These are phyloP conservation scores for Ascosphaera pollenicola DNA, from an alignment of 2,329 filamentous ascomycete genomes.

Conservation along the genomic window DNA sequence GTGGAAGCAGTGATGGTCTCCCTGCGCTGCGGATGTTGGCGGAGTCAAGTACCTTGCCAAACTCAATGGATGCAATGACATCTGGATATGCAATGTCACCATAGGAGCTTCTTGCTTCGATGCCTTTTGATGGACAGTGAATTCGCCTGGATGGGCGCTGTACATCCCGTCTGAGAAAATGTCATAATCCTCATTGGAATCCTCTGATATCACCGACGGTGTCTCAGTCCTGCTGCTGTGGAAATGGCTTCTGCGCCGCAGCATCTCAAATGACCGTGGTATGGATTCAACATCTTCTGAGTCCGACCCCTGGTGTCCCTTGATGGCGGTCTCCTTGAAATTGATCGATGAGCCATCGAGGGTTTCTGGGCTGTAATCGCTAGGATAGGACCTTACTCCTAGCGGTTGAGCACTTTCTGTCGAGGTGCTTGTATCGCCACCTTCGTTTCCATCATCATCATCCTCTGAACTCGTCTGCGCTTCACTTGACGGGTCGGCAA, in stretches of 20 bases:
- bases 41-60: constrained; percentile 35
- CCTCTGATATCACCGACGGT: no score
- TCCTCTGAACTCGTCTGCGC: no score
- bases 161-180: constrained; percentile 22
- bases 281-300: constrained; percentile 25
- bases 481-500: constrained; percentile 4
- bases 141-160: constrained; percentile 5
- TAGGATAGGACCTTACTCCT: no score
- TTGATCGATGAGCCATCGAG: no score
- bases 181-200: constrained; percentile 9
- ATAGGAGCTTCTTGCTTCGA: constrained; percentile 11
- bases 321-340: background rate
- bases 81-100: constrained; percentile 42
- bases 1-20: constrained; percentile 38
- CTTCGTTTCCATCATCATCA: no score
- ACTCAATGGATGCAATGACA: constrained; percentile 41
- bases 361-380: no score
- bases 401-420: no score
- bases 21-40: constrained; percentile 6
- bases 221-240: constrained; percentile 9
- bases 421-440: no score
- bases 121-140: constrained; percentile 3
- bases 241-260: constrained; percentile 4
- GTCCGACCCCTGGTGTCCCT: background rate
- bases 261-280: constrained; percentile 18